A percentile compares a stretch with the other conserved stretches of the same genome.
These are phyloP conservation scores for Podaxis mareebaensis DNA, from an alignment of 768 basidiomycete species.

Conservation along the genomic window DNA sequence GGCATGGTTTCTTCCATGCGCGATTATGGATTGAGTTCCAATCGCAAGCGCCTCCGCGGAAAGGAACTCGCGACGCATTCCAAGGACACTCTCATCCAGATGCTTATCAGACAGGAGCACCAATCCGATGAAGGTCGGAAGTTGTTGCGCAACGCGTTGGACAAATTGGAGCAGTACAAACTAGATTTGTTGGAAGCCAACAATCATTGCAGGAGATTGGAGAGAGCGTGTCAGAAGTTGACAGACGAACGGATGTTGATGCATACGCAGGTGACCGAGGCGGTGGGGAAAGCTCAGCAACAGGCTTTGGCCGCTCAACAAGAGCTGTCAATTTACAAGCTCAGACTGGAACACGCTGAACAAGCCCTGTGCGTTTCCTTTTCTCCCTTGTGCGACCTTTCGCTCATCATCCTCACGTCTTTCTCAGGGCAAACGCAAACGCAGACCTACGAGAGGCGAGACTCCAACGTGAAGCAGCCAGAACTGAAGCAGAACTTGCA, in stretches of 20 bases:
- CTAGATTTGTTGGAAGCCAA: conserved; percentile 8
- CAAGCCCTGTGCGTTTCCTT: conserved; percentile 1
- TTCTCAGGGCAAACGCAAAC: neutral
- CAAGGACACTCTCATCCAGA: conserved; percentile 8
- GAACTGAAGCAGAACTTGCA: neutral
- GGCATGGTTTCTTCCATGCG: neutral
- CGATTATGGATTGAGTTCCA: neutral
- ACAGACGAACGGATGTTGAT: conserved; percentile 10
- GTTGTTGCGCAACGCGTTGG: neutral
- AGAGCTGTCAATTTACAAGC: conserved; percentile 5
- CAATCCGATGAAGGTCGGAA: neutral
- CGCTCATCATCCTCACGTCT: neutral
- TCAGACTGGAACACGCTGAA: conserved; percentile 12
- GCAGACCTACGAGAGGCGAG: neutral
- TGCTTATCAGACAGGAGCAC: conserved; percentile 5
- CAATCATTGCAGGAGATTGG: conserved; percentile 6
- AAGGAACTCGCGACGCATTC: conserved; percentile 8
- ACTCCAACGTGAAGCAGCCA: neutral
- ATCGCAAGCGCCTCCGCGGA: neutral
- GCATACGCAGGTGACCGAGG: conserved; percentile 1
- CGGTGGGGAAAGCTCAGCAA: neutral
- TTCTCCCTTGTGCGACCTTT: neutral
- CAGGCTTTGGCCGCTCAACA: conserved; percentile 1
- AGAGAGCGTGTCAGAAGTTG: conserved; percentile 8
- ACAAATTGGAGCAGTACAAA: conserved; percentile 4